Evolutionary conservation across 2,329 filamentous ascomycete species (phyloP), one percentile per base, ranked within the genome.

Genomic region (Fulvia fulva): DNA sequence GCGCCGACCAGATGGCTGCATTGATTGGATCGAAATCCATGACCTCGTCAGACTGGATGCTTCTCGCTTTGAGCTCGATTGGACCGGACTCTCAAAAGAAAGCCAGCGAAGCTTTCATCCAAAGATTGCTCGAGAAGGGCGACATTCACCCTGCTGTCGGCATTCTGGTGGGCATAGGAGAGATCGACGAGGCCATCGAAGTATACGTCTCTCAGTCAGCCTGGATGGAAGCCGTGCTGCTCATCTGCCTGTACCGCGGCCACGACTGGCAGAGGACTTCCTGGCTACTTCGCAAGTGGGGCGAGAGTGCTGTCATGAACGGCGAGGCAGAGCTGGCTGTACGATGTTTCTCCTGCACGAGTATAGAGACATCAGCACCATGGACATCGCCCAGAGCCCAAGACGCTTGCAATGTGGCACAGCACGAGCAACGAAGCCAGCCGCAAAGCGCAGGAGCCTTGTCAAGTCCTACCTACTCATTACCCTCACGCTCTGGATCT

Each of bases 1-100:
- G 91, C 59, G 83, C 87, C 0, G 91, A 96, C 67, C 82, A 91
- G 43, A 89, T 96, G 83, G 83, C 86, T 11, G 85, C 89, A 2
- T 89, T 87, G 78, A 77, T 86, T 37, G 78, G 85, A 45, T 88
- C 91, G 0, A 86, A 93, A 65, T 88, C 90, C n/a, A 92, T 94
- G 83, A 93, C 91, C 9, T 91, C 89, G 2, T 90, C 90, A 0
- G 94, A 97, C 74, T 99, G 94, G 94, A 97, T 99, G 91, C 77
- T 97, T 58, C 78, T 99, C 34, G 93, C 94, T 11, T 76, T 99
- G 53, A 96, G 90, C 70, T 89, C 90, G 43, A 95, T 97, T 75
- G 91, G 89, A 0, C 71, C 75, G 41, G 77, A 78, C 37, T 91
- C 91, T 1, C 90, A 95, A 68, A 92, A 95, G 71, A 95, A 96